These are phyloP conservation scores for Fusarium udum DNA, from an alignment of 2,329 filamentous ascomycete genomes.

Conservation along the genomic window DNA sequence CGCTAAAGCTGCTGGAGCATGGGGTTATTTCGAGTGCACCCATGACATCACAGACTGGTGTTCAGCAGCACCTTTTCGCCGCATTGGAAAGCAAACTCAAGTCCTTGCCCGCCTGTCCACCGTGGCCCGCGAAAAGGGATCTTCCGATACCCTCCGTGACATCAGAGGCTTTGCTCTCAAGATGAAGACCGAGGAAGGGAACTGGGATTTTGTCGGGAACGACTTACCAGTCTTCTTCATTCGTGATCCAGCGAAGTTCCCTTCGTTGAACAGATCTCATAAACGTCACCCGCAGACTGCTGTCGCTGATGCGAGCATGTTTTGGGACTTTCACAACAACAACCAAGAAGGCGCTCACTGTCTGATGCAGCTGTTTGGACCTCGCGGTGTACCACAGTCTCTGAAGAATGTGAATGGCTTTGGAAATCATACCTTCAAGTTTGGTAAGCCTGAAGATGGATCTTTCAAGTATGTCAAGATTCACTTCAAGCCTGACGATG, in stretches of 20 bases:
- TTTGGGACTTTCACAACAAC: conserved; percentile 9
- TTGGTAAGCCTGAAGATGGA: conserved; percentile 3
- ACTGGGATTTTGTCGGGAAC: conserved; percentile 11
- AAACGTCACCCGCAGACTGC: conserved; percentile 2
- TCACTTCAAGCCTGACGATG: neutral
- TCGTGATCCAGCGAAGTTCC: conserved; percentile 4
- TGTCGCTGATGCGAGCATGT: neutral
- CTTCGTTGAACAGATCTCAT: neutral
- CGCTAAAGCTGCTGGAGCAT: conserved; percentile 4
- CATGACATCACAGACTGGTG: conserved; percentile 12
- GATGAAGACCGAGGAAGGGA: conserved; percentile 10
- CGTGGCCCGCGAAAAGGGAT: neutral
- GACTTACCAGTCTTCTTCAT: conserved; percentile 8
- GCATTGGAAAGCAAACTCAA: neutral
- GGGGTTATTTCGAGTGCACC: conserved; percentile 2
- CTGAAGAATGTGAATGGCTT: neutral
- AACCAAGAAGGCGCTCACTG: conserved; percentile 7
- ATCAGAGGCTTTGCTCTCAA: conserved; percentile 4
- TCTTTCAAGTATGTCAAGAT: conserved; percentile 16
- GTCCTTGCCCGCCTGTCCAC: conserved; percentile 2
- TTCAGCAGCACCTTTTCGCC: neutral
- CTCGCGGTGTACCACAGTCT: neutral
- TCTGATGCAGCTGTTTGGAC: neutral
- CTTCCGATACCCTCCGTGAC: neutral
- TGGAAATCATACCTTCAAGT: conserved; percentile 3